Base-by-base conservation (phyloP, 768 basidiomycete genomes). In the Termitomyces heimii region DNA sequence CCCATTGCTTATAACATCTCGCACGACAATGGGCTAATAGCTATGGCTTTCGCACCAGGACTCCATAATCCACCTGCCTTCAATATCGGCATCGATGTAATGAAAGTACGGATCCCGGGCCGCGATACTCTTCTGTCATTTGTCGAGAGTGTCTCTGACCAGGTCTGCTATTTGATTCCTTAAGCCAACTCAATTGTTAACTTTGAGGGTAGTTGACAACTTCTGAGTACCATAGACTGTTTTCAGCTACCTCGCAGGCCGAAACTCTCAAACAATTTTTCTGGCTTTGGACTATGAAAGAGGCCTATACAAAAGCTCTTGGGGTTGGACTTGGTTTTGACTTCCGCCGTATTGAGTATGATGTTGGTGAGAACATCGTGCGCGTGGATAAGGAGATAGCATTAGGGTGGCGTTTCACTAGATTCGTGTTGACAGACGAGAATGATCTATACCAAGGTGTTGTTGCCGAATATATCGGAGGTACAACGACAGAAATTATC, bases 241-340 rank as follows among this genome's bases (percentile, higher is more conserved):
- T 73, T 49, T 67, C 73, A 18, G 72, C 75, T 10, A 65, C 78
- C 7, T 69, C 81, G 28, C 68, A 78, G 57, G 66, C 71, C 8
- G 82, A 86, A 59, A 80, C 77, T 3, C 70, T 89, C n/a, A 73
- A 75, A 44, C 73, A 75, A 16, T 88, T 94, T 68, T 91, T 88
- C 65, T 86, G 86, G 78, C 82, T 92, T 61, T 94, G 92, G 92
- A 93, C 93, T 7, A 71, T 91, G 67, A 95, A 95, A 71, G 92
- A 95, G 68, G 92, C 93, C 4, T 94, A 93, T 68, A 92, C 89
- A 6, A 95, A 94, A 71, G 89, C 91, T 2, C 77, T 94, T 34
- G 93, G 93, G 0, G 67, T 88, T 34, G 92, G 92, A 0, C 79
- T 94, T 14, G 86, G 90, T 2, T 92, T 92, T 66, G 88, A 93